Evolutionary conservation across 164 flowering plant genomes (phyloP), one percentile per base, ranked within the genome.

Genomic region (Umbellularia californica): DNA sequence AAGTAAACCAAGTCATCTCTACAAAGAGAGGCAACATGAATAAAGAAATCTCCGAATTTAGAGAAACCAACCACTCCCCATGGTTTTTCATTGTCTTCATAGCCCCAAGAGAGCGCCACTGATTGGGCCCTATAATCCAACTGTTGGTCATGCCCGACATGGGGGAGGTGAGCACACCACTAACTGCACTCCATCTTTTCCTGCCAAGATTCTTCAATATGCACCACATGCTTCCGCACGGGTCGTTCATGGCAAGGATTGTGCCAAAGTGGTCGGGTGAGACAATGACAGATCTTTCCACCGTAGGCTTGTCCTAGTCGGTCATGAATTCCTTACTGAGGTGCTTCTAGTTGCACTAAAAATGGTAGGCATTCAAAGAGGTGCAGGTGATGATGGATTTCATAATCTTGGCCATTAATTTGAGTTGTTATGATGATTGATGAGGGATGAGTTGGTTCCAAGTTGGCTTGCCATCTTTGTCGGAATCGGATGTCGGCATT

Each of bases 71-170:
- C 35, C 5, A 30, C 35, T 30, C 35, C 1, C 35, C 35, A 30
- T 30, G 35, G 35, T 3, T 30, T 30, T 30, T 30, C 5, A 30
- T 30, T 30, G 3, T 30, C 35, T 30, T 30, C 5, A 70, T 92
- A 92, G 1, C 97, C 97, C 52, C 97, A 95, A 4, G 97, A 89
- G 28, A 94, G 90, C 1, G 84, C 95, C n/a, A 94, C 97, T 0
- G 94, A 94, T 69, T 92, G 95, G 0, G 96, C 87, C 41, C 97
- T 97, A 84, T 83, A 76, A 10, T 79, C 77, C 0, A 90, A 76
- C 72, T 90, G 33, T 30, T 30, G 35, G 35, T 30, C 35, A 30
- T 4, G 35, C 35, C 35, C 5, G 1, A 30, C 35, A 30, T 30
- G 6, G 5, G 93, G 91, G 71, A 86, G 77, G 83, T 95, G 97